These are phyloP conservation scores for Boletus rufocinnamomeus DNA, from an alignment of 768 basidiomycete genomes.

Conservation along the genomic window DNA sequence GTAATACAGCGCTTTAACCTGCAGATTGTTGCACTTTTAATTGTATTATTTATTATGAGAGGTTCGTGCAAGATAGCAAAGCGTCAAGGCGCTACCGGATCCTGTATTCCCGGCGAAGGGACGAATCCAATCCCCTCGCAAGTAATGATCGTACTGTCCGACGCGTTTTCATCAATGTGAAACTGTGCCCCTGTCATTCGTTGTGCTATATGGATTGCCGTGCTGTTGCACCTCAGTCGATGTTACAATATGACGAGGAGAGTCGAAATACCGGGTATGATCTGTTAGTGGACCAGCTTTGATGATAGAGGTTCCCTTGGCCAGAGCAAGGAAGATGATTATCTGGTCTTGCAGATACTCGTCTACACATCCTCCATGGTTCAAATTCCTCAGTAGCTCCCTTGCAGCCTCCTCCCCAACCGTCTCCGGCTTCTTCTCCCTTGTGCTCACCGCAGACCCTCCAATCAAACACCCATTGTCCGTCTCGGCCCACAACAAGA, in stretches of 20 bases:
- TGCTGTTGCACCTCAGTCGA: slow-evolving; percentile 31
- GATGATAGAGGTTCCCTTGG: slow-evolving; percentile 61
- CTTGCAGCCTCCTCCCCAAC: slow-evolving; percentile 65
- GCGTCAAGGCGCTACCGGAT: neutral
- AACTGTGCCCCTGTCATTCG: slow-evolving; percentile 70
- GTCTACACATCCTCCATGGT: slow-evolving; percentile 73
- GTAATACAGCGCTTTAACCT: slow-evolving; percentile 25
- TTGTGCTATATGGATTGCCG: slow-evolving; percentile 75
- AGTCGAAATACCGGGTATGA: slow-evolving; percentile 59
- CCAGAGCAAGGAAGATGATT: slow-evolving; percentile 74
- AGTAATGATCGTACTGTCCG: slow-evolving; percentile 47
- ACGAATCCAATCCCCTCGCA: slow-evolving; percentile 68
- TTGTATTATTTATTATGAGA: slow-evolving; percentile 24
- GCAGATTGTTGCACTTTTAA: slow-evolving; percentile 20
- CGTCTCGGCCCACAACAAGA: slow-evolving; percentile 75
- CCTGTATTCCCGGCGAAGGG: slow-evolving; percentile 13
- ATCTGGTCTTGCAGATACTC: slow-evolving; percentile 75
- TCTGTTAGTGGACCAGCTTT: slow-evolving; percentile 57
- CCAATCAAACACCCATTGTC: slow-evolving; percentile 66
- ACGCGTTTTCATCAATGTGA: slow-evolving; percentile 45
- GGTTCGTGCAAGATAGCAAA: slow-evolving; percentile 1
- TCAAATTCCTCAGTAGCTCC: slow-evolving; percentile 57
- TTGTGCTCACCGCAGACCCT: slow-evolving; percentile 65
- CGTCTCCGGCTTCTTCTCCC: slow-evolving; percentile 43
- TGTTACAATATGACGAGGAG: neutral